These are phyloP conservation scores for Phytophthora ramorum DNA, from an alignment of 352 stramenopile genomes.

Conservation along the genomic window DNA sequence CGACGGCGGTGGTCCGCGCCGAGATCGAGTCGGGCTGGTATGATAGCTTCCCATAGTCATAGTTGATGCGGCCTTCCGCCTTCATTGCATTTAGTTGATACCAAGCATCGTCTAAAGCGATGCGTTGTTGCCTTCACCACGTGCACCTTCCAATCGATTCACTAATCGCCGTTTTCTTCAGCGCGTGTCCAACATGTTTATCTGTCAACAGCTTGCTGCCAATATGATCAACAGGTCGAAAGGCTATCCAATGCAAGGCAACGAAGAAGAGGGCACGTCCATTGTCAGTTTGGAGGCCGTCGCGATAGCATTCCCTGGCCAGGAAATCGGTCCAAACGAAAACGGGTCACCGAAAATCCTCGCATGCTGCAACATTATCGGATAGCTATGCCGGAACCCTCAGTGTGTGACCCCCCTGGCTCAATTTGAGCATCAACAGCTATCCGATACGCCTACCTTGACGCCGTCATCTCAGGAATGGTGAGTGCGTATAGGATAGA, in stretches of 20 bases:
- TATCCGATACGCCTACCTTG: no score
- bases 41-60: constrained; percentile 28
- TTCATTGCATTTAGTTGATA: neutral
- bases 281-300: no score
- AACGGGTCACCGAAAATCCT: no score
- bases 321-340: no score
- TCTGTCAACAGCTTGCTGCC: neutral
- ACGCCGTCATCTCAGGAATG: no score
- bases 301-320: no score
- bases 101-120: neutral
- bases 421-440: no score
- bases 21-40: constrained; percentile 39
- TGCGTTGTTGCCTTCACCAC: neutral
- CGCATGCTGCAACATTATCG: no score
- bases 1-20: constrained; percentile 26
- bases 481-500: no score
- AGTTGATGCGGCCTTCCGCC: neutral
- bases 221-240: neutral
- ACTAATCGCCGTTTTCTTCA: neutral
- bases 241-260: neutral
- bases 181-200: constrained; percentile 6
- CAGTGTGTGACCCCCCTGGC: no score
- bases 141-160: neutral
- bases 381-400: no score
- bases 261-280: no score